phyloP scores from a whole-genome alignment of 1,139 yeast genomes.

The Hyphopichia fennica region DNA sequence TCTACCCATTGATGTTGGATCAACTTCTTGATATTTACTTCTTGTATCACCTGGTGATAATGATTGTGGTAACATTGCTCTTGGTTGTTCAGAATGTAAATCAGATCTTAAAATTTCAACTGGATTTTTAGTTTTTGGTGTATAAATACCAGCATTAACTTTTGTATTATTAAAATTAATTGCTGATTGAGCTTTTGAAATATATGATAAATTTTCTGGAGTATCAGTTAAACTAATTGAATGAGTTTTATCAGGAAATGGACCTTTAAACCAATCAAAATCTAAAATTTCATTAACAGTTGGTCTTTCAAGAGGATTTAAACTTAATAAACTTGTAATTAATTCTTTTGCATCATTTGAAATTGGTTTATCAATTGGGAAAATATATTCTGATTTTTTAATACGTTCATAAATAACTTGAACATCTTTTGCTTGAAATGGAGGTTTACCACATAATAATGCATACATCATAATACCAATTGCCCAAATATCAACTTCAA shows the following conservation, averaged over 20 bases:
- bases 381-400: constrained; percentile 74
- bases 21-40: constrained; percentile 79
- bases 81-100: constrained; percentile 68
- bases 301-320: constrained; percentile 83
- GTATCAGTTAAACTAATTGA: constrained; percentile 57
- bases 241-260: constrained; percentile 76
- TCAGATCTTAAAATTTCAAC: constrained; percentile 72
- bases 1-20: constrained; percentile 38
- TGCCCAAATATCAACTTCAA: constrained; percentile 96
- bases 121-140: constrained; percentile 57
- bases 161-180: constrained; percentile 70
- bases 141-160: constrained; percentile 62
- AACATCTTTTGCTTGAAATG: constrained; percentile 95
- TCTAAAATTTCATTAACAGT: constrained; percentile 73
- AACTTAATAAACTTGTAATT: constrained; percentile 68
- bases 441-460: constrained; percentile 88
- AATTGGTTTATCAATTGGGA: constrained; percentile 73
- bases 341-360: constrained; percentile 72
- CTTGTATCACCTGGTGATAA: constrained; percentile 92
- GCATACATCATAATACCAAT: constrained; percentile 95
- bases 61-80: constrained; percentile 77
- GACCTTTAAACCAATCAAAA: constrained; percentile 82
- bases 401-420: constrained; percentile 91
- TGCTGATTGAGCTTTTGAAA: constrained; percentile 62
- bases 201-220: constrained; percentile 57